Evolutionary conservation across 2,329 filamentous ascomycete species (phyloP).

Genomic region (Phyllosticta citrichinensis): DNA sequence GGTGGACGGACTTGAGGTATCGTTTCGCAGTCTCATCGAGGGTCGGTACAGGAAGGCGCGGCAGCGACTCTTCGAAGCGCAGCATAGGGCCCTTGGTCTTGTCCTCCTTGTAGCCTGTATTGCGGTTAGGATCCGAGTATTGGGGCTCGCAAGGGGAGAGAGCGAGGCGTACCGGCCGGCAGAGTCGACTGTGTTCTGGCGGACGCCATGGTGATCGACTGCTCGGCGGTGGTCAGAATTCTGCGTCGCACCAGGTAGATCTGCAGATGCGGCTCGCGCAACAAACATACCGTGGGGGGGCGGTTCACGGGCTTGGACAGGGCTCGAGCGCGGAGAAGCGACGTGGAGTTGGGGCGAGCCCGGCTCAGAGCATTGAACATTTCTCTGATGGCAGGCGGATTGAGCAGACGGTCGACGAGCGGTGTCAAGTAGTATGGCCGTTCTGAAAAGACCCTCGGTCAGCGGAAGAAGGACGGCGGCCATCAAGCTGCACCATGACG

Average conservation of each 20-base stretch:
- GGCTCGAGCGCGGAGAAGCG: constrained; percentile 23
- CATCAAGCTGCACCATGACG: not conserved
- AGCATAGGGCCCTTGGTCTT: constrained; percentile 70
- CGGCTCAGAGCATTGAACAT: constrained; percentile 33
- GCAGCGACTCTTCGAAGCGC: constrained; percentile 77
- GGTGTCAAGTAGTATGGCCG: not conserved
- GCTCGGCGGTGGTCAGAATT: not conserved
- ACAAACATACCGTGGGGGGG: constrained; percentile 19
- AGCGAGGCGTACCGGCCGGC: constrained; percentile 32
- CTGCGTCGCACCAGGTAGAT: constrained; percentile 1
- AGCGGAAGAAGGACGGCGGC: constrained; percentile 2
- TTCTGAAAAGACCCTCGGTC: constrained; percentile 3
- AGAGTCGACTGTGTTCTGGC: constrained; percentile 32
- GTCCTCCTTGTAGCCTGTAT: constrained; percentile 67
- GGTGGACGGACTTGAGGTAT: constrained; percentile 71
- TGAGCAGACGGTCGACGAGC: not conserved
- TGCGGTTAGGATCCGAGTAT: constrained; percentile 1
- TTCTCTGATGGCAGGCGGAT: constrained; percentile 9
- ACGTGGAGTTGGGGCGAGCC: constrained; percentile 26
- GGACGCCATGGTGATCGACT: constrained; percentile 29
- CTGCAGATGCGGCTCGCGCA: not conserved
- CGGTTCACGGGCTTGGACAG: constrained; percentile 18
- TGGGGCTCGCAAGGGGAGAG: constrained; percentile 14
- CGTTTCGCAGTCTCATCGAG: constrained; percentile 73
- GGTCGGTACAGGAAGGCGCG: constrained; percentile 66